Evolutionary conservation across 2,329 filamentous ascomycete genomes (phyloP).

Genomic region (Helicocarpus griseus): DNA sequence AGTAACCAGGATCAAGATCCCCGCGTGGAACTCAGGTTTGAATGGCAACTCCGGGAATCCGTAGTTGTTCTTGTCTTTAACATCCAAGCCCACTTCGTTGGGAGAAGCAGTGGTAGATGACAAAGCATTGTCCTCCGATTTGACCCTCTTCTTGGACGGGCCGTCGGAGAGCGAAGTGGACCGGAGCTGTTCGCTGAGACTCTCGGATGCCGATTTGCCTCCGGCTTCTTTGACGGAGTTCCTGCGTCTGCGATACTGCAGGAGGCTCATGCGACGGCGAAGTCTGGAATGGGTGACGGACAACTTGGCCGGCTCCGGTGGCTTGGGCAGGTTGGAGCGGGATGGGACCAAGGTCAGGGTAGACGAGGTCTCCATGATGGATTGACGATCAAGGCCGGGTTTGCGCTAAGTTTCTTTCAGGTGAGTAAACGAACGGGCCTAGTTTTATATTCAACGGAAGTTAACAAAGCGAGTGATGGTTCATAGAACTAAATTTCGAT

Average conservation of each 20-base stretch:
- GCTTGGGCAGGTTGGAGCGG: not conserved
- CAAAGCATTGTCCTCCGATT: not conserved
- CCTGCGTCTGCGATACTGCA: not conserved
- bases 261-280: not conserved
- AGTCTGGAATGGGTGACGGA: not conserved
- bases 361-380: no score
- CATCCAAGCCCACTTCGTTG: not conserved
- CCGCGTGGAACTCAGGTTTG: slow-evolving; percentile 9
- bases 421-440: no score
- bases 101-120: not conserved
- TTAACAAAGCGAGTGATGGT: not conserved
- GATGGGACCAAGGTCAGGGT: no score
- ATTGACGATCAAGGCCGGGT: no score
- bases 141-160: slow-evolving; percentile 1
- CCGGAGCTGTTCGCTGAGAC: not conserved
- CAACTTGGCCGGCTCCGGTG: not conserved
- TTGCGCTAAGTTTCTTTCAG: no score
- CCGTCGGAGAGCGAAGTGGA: not conserved
- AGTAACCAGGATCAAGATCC: slow-evolving; percentile 13
- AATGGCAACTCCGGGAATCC: slow-evolving; percentile 3
- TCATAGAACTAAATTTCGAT: no score
- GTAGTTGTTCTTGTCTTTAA: not conserved
- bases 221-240: not conserved
- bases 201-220: not conserved
- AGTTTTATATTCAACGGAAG: not conserved